Conservation (phyloP, 345 rosid genomes). For the Tarenaya hassleriana region DNA sequence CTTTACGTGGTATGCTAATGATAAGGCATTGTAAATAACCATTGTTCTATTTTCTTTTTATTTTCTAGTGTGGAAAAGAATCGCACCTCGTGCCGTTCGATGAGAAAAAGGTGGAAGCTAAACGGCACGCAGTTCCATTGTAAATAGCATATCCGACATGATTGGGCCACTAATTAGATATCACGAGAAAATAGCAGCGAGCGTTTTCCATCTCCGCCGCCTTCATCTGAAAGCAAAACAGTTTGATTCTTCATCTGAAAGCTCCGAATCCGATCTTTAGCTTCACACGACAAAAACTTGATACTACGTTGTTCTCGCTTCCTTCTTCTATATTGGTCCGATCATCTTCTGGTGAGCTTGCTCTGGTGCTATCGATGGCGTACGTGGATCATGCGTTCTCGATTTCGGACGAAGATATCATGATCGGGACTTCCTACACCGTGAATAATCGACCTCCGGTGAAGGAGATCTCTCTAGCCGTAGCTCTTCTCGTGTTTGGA, state of each 20-base stretch:
- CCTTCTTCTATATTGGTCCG: slow-evolving; percentile 6
- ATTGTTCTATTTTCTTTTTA: too few species aligned
- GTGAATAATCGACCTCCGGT: slow-evolving; percentile 77
- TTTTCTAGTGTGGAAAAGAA: too few species aligned
- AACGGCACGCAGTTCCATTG: slow-evolving; percentile 24
- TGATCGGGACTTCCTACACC: slow-evolving; percentile 60
- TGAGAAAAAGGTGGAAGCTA: neutral
- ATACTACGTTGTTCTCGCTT: neutral
- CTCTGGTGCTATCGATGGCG: slow-evolving; percentile 48
- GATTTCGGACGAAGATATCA: slow-evolving; percentile 82
- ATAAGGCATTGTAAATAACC: too few species aligned
- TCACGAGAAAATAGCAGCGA: slow-evolving; percentile 22
- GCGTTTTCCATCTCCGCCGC: slow-evolving; percentile 12
- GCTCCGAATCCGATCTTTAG: slow-evolving; percentile 19
- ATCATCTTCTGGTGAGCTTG: slow-evolving; percentile 14
- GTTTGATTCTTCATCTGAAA: slow-evolving; percentile 10
- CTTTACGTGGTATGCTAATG: too few species aligned
- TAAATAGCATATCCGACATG: slow-evolving; percentile 14
- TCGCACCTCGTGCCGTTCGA: slow-evolving; percentile 10
- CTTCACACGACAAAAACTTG: slow-evolving; percentile 2
- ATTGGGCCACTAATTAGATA: slow-evolving; percentile 15
- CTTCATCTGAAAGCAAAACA: slow-evolving; percentile 16
- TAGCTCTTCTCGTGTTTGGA: slow-evolving; percentile 84
- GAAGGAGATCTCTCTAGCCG: slow-evolving; percentile 89
- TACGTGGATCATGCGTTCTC: slow-evolving; percentile 98